Evolutionary conservation across 106 monocot genomes (phyloP), one percentile per base, ranked within the genome.

Genomic region (Dendrobium catenatum): DNA sequence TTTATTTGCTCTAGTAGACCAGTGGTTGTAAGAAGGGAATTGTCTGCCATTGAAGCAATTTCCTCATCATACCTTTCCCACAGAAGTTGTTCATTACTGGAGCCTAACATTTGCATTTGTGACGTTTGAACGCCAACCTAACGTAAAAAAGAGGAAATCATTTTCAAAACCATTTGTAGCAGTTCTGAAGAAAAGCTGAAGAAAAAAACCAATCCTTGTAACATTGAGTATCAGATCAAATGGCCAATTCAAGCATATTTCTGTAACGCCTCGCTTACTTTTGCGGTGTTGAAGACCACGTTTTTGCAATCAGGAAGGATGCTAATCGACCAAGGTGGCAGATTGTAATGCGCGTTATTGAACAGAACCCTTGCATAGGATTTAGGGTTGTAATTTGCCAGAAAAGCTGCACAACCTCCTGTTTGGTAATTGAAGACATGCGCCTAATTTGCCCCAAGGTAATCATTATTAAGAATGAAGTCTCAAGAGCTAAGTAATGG

Each of bases 41-140:
- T 80, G 47, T 89, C 91, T 24, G 85, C 85, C 47, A 91, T 24
- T 26, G 95, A 93, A 79, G 77, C 84, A 77, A 99, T 76, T 77
- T 91, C 95, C 77, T 99, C 99, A 83, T 95, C 92, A 83, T 93
- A 99, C 80, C 86, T 93, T 83, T 95, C 95, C 99, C 99, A 99
- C 76, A 83, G 75, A 20, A 95, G 86, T 58, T 88, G 86, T 26
- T 90, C 78, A 46, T 73, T 27, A 80, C 79, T 79, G 56, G 81
- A 79, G 78, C 79, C 61, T 37, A 83, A 82, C 98, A 99, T 99
- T 87, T 99, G 91, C 95, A 93, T 93, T 77, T 95, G 88, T 80
- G 95, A 91, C 42, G 93, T 90, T 80, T 99, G 98, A 86, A 87
- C 89, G 82, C 91, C 98, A 83, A 99, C 88, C 95, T 99, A 59